Base-by-base conservation (phyloP, 2,329 filamentous ascomycete species). In the Ophiocordyceps robertsii region DNA sequence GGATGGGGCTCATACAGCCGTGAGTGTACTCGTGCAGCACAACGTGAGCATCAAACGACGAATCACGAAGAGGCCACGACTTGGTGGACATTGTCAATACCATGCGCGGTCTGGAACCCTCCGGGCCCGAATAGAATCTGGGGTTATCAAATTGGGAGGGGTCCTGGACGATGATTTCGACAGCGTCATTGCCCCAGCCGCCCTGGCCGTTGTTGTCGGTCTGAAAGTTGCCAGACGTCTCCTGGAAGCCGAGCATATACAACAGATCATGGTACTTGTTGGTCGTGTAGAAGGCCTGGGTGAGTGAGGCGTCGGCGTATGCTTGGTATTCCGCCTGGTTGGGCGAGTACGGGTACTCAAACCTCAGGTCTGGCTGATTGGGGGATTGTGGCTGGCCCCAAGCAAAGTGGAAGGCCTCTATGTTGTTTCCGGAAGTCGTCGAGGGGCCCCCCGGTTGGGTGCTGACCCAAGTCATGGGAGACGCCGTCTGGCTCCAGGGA, bases 191-290 rank as follows among this genome's bases (percentile, higher is more conserved):
- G 12, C 66, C 73, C 5, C 47, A 37, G 16, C 75, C 75, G 4
- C 74, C 74, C 35, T 62, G 55, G 37, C 66, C 69, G 46, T 71
- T 66, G 61, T 77, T 78, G 60, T 75, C 70, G 41, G 57, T 51
- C 57, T 79, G 67, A 55, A 79, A 80, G 58, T 80, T 80, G 6
- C 75, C 75, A 1, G 75, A 73, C 1, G 49, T 55, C 55, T 79
- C 75, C 31, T 61, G 71, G 56, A 79, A 79, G 6, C 75, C 75
- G 0, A 79, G 67, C 6, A 60, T 53, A 49, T 78, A 70, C 10
- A 79, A 63, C 0, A 80, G 53, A 44, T 80, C 76, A 50, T 79
- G 75, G 56, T 73, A 78, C 30, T 61, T 64, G 61, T 79, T 78
- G 30, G 67, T 63, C 0, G 72, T 76, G 61, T 79, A 80, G 59